A percentile compares a stretch with the other conserved stretches of the same genome.
phyloP scores from a whole-genome alignment of 805 yeast species.

The Zygosaccharomyces bisporus region DNA sequence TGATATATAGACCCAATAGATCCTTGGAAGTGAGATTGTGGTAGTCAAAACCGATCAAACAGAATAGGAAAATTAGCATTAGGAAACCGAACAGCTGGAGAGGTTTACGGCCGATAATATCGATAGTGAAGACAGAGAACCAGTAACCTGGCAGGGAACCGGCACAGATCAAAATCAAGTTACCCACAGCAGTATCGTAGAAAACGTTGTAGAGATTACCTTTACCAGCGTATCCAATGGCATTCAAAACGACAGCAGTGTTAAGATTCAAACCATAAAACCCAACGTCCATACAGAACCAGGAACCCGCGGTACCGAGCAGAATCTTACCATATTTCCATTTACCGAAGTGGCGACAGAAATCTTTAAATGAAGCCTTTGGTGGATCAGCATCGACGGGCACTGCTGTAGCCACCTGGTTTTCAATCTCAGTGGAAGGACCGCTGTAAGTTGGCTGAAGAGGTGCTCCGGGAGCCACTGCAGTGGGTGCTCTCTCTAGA shows the following conservation, averaged over 20 bases:
- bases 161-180: slow-evolving; percentile 87
- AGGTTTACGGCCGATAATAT: slow-evolving; percentile 79
- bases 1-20: slow-evolving; percentile 68
- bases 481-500: slow-evolving; percentile 48
- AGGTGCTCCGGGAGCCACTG: slow-evolving; percentile 30
- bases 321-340: slow-evolving; percentile 85
- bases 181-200: slow-evolving; percentile 84
- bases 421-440: slow-evolving; percentile 1
- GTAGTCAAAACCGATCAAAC: slow-evolving; percentile 81
- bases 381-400: slow-evolving; percentile 47
- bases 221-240: slow-evolving; percentile 79
- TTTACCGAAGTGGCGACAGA: slow-evolving; percentile 66
- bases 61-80: slow-evolving; percentile 66
- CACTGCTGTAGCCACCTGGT: background rate
- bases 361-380: slow-evolving; percentile 77
- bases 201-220: slow-evolving; percentile 65
- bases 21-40: slow-evolving; percentile 64
- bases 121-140: slow-evolving; percentile 76
- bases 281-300: slow-evolving; percentile 90
- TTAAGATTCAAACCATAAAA: slow-evolving; percentile 85
- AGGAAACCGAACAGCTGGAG: slow-evolving; percentile 74
- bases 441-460: slow-evolving; percentile 3
- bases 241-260: slow-evolving; percentile 70
- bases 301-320: slow-evolving; percentile 84
- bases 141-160: slow-evolving; percentile 95